phyloP scores from a whole-genome alignment of 441 rosid genomes.

The Populus trichocarpa region DNA sequence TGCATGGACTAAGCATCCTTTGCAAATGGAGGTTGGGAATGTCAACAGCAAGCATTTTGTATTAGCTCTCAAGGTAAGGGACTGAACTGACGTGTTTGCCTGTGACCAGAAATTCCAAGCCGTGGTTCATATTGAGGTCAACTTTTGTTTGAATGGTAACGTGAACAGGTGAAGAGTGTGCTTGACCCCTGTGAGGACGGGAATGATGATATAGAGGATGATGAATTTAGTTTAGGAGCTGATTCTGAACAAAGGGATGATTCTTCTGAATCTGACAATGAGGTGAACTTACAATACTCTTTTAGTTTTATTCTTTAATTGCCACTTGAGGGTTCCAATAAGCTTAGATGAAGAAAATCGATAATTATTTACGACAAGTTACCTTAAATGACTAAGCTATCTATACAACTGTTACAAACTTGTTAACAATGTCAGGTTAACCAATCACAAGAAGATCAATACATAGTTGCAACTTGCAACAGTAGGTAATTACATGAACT shows the following conservation, averaged over 20 bases:
- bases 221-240: slow-evolving; percentile 60
- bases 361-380: background rate
- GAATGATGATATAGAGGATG: slow-evolving; percentile 64
- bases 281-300: slow-evolving; percentile 33
- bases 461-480: background rate
- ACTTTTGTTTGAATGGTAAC: background rate
- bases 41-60: slow-evolving; percentile 88
- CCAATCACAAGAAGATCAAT: background rate
- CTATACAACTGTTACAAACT: slow-evolving; percentile 4
- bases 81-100: background rate
- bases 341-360: background rate
- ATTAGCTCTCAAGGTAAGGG: background rate
- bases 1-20: slow-evolving; percentile 84
- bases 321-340: background rate
- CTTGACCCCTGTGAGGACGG: slow-evolving; percentile 98
- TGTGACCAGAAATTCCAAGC: background rate
- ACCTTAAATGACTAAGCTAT: background rate
- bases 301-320: slow-evolving; percentile 6
- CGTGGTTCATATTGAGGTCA: background rate
- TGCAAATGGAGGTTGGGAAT: slow-evolving; percentile 93
- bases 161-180: slow-evolving; percentile 72
- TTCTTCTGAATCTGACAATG: slow-evolving; percentile 73
- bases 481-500: slow-evolving; percentile 42
- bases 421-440: slow-evolving; percentile 39
- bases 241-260: slow-evolving; percentile 53